phyloP scores from a whole-genome alignment of 768 basidiomycete species.

The Mycena chlorophos region DNA sequence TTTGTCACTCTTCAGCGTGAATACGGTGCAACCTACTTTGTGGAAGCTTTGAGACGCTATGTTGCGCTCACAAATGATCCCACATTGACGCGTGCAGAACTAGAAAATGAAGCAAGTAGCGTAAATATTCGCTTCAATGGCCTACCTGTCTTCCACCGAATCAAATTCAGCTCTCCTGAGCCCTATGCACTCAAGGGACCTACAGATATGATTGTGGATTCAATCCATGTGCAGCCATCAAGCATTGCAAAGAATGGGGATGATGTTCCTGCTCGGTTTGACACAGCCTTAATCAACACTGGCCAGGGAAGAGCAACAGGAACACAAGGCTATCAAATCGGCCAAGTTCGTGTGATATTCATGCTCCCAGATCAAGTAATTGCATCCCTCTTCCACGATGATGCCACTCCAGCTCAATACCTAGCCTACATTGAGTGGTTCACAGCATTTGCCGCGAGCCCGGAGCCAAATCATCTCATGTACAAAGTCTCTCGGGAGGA shows the following conservation, averaged over 20 bases:
- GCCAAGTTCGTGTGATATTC: conserved; percentile 25
- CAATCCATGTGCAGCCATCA: conserved; percentile 31
- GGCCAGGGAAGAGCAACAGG: conserved; percentile 8
- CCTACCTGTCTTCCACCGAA: conserved; percentile 35
- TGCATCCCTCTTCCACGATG: conserved; percentile 9
- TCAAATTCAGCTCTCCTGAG: conserved; percentile 31
- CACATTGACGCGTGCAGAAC: conserved; percentile 8
- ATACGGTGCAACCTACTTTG: conserved; percentile 32
- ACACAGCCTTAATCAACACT: conserved; percentile 29
- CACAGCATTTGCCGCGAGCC: conserved; percentile 14
- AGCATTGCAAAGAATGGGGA: conserved; percentile 15
- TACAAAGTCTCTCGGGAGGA: conserved; percentile 18
- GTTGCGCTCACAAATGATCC: conserved; percentile 25
- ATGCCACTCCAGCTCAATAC: conserved; percentile 9
- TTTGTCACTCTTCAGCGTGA: conserved; percentile 20
- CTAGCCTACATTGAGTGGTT: conserved; percentile 33
- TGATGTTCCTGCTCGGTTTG: conserved; percentile 27
- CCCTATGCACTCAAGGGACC: conserved; percentile 21
- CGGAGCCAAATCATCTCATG: conserved; percentile 22
- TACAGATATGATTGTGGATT: conserved; percentile 24
- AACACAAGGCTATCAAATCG: conserved; percentile 4
- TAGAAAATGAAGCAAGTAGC: conserved; percentile 24
- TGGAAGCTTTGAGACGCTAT: conserved; percentile 29
- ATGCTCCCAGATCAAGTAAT: conserved; percentile 16
- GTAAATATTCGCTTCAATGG: conserved; percentile 17